phyloP scores from a whole-genome alignment of 2,329 filamentous ascomycete genomes.

The Microdochium nivale region DNA sequence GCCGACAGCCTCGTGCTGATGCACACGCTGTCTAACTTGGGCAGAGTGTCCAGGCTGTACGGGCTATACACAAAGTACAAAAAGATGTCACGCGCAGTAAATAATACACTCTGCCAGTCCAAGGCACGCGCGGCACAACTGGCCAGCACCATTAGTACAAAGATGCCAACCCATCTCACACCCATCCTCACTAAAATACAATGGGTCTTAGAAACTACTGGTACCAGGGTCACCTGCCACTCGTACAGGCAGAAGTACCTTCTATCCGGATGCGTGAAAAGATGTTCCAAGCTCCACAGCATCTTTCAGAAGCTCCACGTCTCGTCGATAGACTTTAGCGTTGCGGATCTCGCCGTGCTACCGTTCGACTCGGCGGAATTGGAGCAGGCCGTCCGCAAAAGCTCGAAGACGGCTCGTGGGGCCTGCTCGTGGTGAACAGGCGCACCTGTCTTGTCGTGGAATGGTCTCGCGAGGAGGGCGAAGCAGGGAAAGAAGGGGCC shows the following conservation, averaged over 20 bases:
- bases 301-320: not conserved
- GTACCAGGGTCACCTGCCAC: too few species aligned
- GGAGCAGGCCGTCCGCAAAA: not conserved
- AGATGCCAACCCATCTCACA: too few species aligned
- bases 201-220: too few species aligned
- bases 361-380: not conserved
- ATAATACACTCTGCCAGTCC: not conserved
- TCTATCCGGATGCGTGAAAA: not conserved
- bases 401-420: not conserved
- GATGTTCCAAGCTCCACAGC: not conserved
- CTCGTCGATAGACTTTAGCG: not conserved
- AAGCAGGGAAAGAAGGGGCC: too few species aligned
- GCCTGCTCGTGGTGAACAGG: not conserved
- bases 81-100: not conserved
- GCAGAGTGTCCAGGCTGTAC: not conserved
- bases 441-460: not conserved
- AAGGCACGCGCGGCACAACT: too few species aligned
- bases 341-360: not conserved
- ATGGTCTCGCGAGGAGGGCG: not conserved
- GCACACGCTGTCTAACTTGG: not conserved
- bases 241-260: not conserved
- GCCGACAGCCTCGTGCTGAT: not conserved
- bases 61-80: not conserved
- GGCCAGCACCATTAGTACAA: too few species aligned
- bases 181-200: too few species aligned